Conservation (phyloP, 1,284 basidiomycete species). For the Gymnopus androsaceus region DNA sequence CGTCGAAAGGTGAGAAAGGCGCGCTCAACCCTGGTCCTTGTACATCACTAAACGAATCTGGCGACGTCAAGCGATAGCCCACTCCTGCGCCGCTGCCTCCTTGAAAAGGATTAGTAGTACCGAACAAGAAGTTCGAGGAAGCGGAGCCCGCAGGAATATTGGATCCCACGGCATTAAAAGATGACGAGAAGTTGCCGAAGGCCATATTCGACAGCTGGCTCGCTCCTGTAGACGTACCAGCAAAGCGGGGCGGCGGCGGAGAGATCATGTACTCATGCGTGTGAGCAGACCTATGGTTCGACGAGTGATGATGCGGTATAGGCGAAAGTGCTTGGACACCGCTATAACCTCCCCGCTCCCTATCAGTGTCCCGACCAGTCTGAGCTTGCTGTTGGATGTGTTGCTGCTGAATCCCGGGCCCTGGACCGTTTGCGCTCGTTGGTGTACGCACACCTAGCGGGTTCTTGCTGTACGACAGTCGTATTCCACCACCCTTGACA, state of each 20-base stretch:
- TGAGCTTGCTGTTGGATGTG: constrained; percentile 33
- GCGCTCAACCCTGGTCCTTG: constrained; percentile 28
- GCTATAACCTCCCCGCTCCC: constrained; percentile 39
- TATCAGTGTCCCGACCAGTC: constrained; percentile 34
- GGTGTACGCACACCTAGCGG: constrained; percentile 85
- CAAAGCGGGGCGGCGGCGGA: constrained; percentile 62
- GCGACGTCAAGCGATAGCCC: constrained; percentile 34
- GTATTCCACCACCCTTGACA: constrained; percentile 93
- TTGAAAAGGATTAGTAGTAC: neutral
- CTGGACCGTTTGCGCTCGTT: constrained; percentile 54
- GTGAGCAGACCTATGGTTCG: constrained; percentile 25
- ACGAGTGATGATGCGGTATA: constrained; percentile 33
- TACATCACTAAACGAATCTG: constrained; percentile 13
- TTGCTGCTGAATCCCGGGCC: constrained; percentile 54
- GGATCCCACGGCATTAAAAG: constrained; percentile 12
- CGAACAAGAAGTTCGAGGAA: constrained; percentile 3
- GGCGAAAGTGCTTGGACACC: constrained; percentile 37
- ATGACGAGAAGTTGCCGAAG: constrained; percentile 9
- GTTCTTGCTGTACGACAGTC: constrained; percentile 95
- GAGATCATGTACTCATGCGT: constrained; percentile 46
- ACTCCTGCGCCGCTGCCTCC: constrained; percentile 23
- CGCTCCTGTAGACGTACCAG: constrained; percentile 45
- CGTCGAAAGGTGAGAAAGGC: constrained; percentile 66
- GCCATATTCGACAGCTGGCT: constrained; percentile 22
- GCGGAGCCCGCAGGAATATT: constrained; percentile 9